Conservation (phyloP, 164 flowering plant species). For the Vitis rupestris region DNA sequence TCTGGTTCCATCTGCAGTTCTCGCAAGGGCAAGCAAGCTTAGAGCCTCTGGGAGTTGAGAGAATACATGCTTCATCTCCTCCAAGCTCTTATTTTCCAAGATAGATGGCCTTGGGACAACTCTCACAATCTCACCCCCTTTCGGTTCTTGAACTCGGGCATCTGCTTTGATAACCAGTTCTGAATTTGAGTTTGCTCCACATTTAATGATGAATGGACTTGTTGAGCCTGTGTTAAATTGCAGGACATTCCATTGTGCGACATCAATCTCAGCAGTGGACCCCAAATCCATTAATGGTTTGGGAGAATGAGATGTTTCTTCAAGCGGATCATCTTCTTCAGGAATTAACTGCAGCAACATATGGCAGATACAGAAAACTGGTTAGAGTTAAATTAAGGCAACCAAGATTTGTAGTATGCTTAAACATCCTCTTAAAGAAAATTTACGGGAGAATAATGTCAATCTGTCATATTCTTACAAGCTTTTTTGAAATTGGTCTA, state of each 20-base stretch:
- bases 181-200: constrained; percentile 89
- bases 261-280: constrained; percentile 61
- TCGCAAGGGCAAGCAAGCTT: constrained; percentile 87
- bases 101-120: constrained; percentile 91
- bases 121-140: constrained; percentile 88
- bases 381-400: background rate
- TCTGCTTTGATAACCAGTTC: constrained; percentile 96
- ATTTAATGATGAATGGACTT: constrained; percentile 86
- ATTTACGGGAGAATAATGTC: too few relatives aligned
- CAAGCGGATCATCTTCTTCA: constrained; percentile 64
- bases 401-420: too few relatives aligned
- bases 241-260: constrained; percentile 92
- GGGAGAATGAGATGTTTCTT: constrained; percentile 28
- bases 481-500: too few relatives aligned
- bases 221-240: constrained; percentile 96
- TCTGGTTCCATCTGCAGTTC: constrained; percentile 95
- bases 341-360: constrained; percentile 56
- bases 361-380: background rate
- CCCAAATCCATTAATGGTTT: constrained; percentile 41
- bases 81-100: constrained; percentile 77
- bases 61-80: constrained; percentile 83
- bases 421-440: too few relatives aligned
- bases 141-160: constrained; percentile 81
- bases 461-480: too few relatives aligned
- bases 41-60: constrained; percentile 85